These are phyloP conservation scores for Carallia brachiata DNA, from an alignment of 345 rosid species.

Conservation along the genomic window DNA sequence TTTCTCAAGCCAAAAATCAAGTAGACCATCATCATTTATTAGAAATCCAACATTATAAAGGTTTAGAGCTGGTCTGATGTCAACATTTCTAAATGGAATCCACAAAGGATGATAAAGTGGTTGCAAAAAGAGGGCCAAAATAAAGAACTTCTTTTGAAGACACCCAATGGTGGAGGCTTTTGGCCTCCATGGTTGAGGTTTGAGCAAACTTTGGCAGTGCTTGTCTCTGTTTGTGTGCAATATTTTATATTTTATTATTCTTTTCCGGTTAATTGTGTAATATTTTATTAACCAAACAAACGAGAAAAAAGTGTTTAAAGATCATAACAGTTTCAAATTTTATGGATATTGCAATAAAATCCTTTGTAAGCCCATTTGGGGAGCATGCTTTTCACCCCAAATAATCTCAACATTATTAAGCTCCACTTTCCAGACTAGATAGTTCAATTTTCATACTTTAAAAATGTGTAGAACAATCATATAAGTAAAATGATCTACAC, in stretches of 20 bases:
- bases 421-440: too few relatives aligned
- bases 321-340: background rate
- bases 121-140: background rate
- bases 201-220: too few relatives aligned
- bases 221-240: too few relatives aligned
- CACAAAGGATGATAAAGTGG: background rate
- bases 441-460: too few relatives aligned
- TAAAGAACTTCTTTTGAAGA: background rate
- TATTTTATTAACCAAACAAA: background rate
- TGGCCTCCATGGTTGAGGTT: background rate
- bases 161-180: constrained; percentile 3
- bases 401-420: too few relatives aligned
- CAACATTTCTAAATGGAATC: background rate
- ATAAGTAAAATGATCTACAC: too few relatives aligned
- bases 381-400: background rate
- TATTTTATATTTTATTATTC: too few relatives aligned
- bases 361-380: background rate
- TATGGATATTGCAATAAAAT: background rate
- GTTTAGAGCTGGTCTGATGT: background rate
- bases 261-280: too few relatives aligned
- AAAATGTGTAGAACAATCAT: too few relatives aligned
- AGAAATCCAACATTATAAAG: constrained; percentile 1
- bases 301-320: background rate
- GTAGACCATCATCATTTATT: background rate
- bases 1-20: background rate